These are phyloP conservation scores for Coprinellus aureogranulatus DNA, from an alignment of 768 basidiomycete species.

Conservation along the genomic window DNA sequence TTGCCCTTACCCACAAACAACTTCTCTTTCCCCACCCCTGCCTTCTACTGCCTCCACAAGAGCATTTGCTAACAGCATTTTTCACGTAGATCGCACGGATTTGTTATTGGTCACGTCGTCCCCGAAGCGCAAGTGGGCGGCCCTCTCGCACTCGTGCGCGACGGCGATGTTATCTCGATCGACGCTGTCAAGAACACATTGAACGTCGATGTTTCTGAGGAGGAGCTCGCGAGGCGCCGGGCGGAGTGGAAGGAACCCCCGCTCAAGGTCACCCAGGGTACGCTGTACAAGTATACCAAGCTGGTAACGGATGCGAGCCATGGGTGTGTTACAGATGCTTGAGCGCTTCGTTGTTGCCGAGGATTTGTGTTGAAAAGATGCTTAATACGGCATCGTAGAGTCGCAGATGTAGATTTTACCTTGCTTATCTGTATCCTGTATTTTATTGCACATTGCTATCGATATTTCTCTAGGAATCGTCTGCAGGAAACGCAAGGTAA, in stretches of 20 bases:
- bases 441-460: not conserved
- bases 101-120: slow-evolving; percentile 95
- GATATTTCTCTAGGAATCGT: too few species aligned
- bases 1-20: not conserved
- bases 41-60: not conserved
- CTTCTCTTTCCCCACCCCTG: slow-evolving; percentile 1
- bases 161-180: slow-evolving; percentile 84
- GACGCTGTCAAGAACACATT: slow-evolving; percentile 87
- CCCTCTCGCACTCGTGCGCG: slow-evolving; percentile 84
- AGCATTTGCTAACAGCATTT: too few species aligned
- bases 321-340: slow-evolving; percentile 89
- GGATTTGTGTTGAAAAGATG: not conserved
- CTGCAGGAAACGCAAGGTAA: too few species aligned
- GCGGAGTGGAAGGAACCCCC: slow-evolving; percentile 80
- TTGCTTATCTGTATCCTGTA: slow-evolving; percentile 2
- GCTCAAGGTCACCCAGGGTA: slow-evolving; percentile 78
- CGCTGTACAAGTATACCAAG: slow-evolving; percentile 87
- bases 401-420: not conserved
- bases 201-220: slow-evolving; percentile 70
- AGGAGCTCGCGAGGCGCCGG: slow-evolving; percentile 74
- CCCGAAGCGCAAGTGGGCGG: slow-evolving; percentile 95
- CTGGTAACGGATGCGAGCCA: slow-evolving; percentile 86
- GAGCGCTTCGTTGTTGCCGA: slow-evolving; percentile 16
- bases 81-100: slow-evolving; percentile 95
- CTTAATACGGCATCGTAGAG: not conserved